Conservation (phyloP, 208 protist genomes). For the Leishmania gerbilli region DNA sequence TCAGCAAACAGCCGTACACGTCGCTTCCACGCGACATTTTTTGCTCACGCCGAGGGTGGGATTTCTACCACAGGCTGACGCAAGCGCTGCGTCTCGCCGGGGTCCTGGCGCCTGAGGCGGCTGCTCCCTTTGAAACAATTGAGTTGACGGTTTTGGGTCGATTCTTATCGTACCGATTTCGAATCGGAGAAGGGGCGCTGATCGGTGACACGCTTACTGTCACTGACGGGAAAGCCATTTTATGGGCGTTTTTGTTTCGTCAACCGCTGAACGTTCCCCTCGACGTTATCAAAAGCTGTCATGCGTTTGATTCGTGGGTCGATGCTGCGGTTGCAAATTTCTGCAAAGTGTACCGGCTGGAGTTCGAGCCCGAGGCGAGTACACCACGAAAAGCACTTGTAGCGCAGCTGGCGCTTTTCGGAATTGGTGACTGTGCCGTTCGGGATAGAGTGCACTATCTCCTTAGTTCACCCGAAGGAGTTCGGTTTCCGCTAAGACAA, state of each 20-base stretch:
- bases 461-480: constrained; percentile 44
- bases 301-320: constrained; percentile 54
- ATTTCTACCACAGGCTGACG: constrained; percentile 41
- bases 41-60: constrained; percentile 36
- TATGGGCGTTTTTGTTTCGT: constrained; percentile 74
- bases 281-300: constrained; percentile 36
- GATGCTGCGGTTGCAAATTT: constrained; percentile 37
- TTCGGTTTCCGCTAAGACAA: constrained; percentile 25
- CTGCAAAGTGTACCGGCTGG: constrained; percentile 44
- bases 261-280: constrained; percentile 31
- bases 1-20: constrained; percentile 52
- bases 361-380: constrained; percentile 31
- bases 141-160: constrained; percentile 64
- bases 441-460: constrained; percentile 51
- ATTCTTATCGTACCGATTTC: constrained; percentile 64
- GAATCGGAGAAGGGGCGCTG: constrained; percentile 24
- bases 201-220: constrained; percentile 32
- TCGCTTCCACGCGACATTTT: constrained; percentile 43
- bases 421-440: constrained; percentile 29
- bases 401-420: constrained; percentile 49
- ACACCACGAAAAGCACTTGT: constrained; percentile 31
- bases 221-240: constrained; percentile 67
- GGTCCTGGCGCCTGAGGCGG: constrained; percentile 22
- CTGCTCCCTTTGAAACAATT: constrained; percentile 18
- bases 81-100: constrained; percentile 41